A percentile compares a stretch with the other conserved stretches of the same genome.
Evolutionary conservation across 345 rosid genomes (phyloP).

Genomic region (Garcia nutans): DNA sequence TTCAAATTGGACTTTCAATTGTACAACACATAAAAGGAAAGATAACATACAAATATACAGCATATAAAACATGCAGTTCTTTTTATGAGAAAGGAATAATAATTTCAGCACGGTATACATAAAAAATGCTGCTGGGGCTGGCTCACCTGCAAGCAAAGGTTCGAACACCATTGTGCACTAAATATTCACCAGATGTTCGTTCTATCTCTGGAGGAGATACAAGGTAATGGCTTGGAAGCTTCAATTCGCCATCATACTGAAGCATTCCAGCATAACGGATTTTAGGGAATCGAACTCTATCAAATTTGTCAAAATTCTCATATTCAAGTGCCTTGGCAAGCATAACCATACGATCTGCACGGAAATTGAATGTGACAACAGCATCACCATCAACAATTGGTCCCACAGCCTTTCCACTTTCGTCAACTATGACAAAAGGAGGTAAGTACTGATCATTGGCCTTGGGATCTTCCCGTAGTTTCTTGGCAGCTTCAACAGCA

Average conservation of each 20-base stretch:
- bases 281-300: constrained; percentile 86
- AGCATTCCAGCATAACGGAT: constrained; percentile 97
- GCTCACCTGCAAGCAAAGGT: constrained; percentile 96
- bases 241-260: constrained; percentile 92
- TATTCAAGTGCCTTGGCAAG: constrained; percentile 93
- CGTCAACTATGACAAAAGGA: constrained; percentile 89
- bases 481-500: constrained; percentile 88
- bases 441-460: constrained; percentile 87
- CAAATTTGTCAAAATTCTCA: constrained; percentile 82
- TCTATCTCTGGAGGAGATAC: constrained; percentile 98
- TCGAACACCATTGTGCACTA: constrained; percentile 67
- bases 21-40: background rate
- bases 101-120: background rate
- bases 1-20: background rate
- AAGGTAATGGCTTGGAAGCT: constrained; percentile 80
- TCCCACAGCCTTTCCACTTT: constrained; percentile 71
- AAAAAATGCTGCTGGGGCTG: background rate
- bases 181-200: constrained; percentile 94
- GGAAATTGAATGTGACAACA: constrained; percentile 87
- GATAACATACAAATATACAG: too few species aligned
- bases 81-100: background rate
- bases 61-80: background rate
- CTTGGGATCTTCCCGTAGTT: constrained; percentile 60
- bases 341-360: constrained; percentile 98
- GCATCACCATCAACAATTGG: constrained; percentile 95